These are phyloP conservation scores for Cochlearia excelsa DNA, from an alignment of 345 rosid genomes.

Conservation along the genomic window DNA sequence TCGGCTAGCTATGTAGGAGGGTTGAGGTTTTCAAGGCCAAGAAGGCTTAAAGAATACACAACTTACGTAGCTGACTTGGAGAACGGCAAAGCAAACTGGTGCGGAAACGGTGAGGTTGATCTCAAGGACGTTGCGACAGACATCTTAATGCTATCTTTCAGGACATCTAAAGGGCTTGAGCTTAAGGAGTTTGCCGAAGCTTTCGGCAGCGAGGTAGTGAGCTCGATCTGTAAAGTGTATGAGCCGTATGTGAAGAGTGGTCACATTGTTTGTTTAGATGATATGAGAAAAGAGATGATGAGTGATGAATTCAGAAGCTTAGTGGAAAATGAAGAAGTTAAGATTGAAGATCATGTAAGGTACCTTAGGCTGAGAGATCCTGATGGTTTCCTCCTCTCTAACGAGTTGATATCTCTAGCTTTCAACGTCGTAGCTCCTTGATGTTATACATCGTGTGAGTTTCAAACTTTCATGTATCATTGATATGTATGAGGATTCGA, in stretches of 20 bases:
- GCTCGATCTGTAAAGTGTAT: constrained; percentile 55
- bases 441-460: constrained; percentile 1
- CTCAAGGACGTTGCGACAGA: constrained; percentile 71
- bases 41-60: constrained; percentile 63
- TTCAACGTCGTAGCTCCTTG: constrained; percentile 53
- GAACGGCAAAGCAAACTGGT: constrained; percentile 40
- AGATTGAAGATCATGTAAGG: constrained; percentile 42
- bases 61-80: constrained; percentile 63
- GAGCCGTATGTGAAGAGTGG: constrained; percentile 67
- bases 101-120: constrained; percentile 41
- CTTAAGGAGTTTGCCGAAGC: constrained; percentile 51
- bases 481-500: constrained; percentile 17
- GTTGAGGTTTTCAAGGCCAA: constrained; percentile 86
- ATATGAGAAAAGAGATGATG: constrained; percentile 43
- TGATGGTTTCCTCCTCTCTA: constrained; percentile 84
- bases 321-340: constrained; percentile 32
- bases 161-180: constrained; percentile 79
- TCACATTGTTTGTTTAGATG: constrained; percentile 67
- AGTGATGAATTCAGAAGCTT: constrained; percentile 42
- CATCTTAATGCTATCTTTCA: constrained; percentile 78
- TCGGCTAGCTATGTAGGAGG: constrained; percentile 87
- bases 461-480: constrained; percentile 4
- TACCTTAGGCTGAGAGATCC: constrained; percentile 77
- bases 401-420: constrained; percentile 75
- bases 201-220: constrained; percentile 58